Conservation (phyloP, 108 stramenopile genomes). For the Pinguiococcus pyrenoidosus region DNA sequence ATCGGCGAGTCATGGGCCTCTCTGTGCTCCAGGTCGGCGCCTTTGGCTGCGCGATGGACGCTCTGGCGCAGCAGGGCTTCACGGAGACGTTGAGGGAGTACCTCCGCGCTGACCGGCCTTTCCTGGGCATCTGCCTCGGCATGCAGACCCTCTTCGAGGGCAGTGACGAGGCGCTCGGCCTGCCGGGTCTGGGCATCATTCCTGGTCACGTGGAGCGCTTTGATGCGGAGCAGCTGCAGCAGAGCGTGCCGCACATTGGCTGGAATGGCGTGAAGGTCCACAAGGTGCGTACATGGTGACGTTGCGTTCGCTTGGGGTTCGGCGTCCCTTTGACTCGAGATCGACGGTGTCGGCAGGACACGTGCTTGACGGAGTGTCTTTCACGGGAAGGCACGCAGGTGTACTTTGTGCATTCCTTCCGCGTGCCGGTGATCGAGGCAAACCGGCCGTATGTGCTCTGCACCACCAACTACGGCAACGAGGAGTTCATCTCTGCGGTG, state of each 20-base stretch:
- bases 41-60: constrained; percentile 63
- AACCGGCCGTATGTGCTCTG: constrained; percentile 73
- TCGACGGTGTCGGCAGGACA: too few species aligned
- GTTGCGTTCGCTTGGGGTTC: too few species aligned
- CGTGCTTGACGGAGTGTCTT: too few species aligned
- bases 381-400: constrained; percentile 21
- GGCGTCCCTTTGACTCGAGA: too few species aligned
- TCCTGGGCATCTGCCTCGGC: constrained; percentile 94
- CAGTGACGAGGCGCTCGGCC: constrained; percentile 61
- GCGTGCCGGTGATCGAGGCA: constrained; percentile 34
- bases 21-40: constrained; percentile 67
- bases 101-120: constrained; percentile 58
- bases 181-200: constrained; percentile 77
- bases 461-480: constrained; percentile 67
- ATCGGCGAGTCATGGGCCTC: neutral
- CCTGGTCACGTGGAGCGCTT: constrained; percentile 74
- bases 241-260: constrained; percentile 86
- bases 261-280: constrained; percentile 84
- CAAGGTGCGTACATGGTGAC: constrained; percentile 26
- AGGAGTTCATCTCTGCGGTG: constrained; percentile 65
- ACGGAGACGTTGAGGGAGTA: constrained; percentile 65
- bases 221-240: constrained; percentile 16
- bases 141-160: constrained; percentile 93
- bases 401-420: constrained; percentile 95
- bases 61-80: constrained; percentile 58